Evolutionary conservation across 495 filamentous ascomycete genomes (phyloP).

Genomic region (Echria macrotheca): DNA sequence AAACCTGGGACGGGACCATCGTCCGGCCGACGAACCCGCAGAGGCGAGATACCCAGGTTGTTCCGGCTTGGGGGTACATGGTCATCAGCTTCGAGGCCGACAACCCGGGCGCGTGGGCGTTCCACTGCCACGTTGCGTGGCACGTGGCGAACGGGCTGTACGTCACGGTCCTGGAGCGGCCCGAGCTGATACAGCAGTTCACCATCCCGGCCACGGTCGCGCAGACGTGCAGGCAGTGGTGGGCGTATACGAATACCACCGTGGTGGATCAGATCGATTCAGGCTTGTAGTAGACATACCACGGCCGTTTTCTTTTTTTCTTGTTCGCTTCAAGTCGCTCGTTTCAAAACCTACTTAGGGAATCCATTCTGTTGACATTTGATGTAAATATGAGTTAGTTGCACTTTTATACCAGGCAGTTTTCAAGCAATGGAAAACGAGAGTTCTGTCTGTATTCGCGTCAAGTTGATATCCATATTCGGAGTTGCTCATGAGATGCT

Average conservation of each 20-base stretch:
- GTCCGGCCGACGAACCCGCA: conserved; percentile 44
- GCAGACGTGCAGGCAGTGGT: conserved; percentile 48
- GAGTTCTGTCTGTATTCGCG: too few relatives aligned
- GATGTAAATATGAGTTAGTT: too few relatives aligned
- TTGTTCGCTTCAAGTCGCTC: neutral
- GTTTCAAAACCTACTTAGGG: neutral
- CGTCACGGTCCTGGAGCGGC: conserved; percentile 40
- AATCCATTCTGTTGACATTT: too few relatives aligned
- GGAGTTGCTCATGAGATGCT: too few relatives aligned
- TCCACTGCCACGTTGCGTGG: conserved; percentile 58
- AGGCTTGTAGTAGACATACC: neutral
- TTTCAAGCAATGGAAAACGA: too few relatives aligned
- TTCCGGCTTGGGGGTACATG: conserved; percentile 35
- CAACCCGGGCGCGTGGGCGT: conserved; percentile 52
- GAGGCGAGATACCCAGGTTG: conserved; percentile 48
- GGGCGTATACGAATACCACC: conserved; percentile 35
- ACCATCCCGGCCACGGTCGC: conserved; percentile 33
- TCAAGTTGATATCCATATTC: too few relatives aligned
- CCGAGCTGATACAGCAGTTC: conserved; percentile 29
- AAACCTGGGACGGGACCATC: conserved; percentile 39
- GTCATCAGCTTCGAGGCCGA: conserved; percentile 44
- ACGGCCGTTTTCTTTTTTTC: too few relatives aligned
- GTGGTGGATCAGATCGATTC: conserved; percentile 51
- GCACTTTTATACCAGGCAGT: too few relatives aligned
- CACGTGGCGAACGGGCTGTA: conserved; percentile 51